Percentiles rank a stretch among this genome's conserved stretches.
phyloP scores from a whole-genome alignment of 2,329 filamentous ascomycete species.

The Escovopsis sp. region DNA sequence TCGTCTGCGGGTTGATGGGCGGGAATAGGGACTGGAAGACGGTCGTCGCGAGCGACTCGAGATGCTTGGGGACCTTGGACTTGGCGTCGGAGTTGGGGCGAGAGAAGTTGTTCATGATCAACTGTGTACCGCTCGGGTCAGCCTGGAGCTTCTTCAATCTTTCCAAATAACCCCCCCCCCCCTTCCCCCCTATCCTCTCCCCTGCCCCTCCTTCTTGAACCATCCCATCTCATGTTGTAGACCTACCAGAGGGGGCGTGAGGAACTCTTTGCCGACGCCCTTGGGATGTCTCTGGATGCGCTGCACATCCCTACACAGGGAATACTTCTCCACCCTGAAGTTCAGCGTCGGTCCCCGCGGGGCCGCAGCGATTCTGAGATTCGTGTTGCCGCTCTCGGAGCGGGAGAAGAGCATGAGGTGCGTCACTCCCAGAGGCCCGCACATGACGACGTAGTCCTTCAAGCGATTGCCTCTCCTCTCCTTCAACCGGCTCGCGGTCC shows the following conservation, averaged over 20 bases:
- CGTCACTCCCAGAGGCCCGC: constrained; percentile 80
- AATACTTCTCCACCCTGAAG: constrained; percentile 91
- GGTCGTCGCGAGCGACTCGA: constrained; percentile 83
- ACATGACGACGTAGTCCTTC: constrained; percentile 90
- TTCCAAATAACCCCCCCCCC: too few species aligned
- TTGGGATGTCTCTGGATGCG: constrained; percentile 71
- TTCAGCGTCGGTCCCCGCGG: constrained; percentile 86
- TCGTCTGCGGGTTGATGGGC: constrained; percentile 82
- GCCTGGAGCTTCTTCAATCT: constrained; percentile 1
- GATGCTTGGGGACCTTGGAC: constrained; percentile 73
- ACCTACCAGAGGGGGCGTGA: constrained; percentile 64
- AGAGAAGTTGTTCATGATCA: constrained; percentile 97
- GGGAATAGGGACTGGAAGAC: constrained; percentile 95
- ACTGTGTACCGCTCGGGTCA: constrained; percentile 26
- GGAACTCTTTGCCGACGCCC: constrained; percentile 71
- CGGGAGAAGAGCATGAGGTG: constrained; percentile 89
- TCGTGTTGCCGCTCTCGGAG: constrained; percentile 80
- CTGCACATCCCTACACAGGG: constrained; percentile 79
- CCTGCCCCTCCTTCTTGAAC: too few species aligned
- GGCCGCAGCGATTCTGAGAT: constrained; percentile 73
- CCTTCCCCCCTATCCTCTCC: too few species aligned
- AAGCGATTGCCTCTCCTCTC: constrained; percentile 80
- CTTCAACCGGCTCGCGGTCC: constrained; percentile 77
- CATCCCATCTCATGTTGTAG: background rate
- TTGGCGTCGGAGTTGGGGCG: constrained; percentile 45